Conservation (phyloP, 192 early-diverging fungal species). For the Irineochytrium annulatum region DNA sequence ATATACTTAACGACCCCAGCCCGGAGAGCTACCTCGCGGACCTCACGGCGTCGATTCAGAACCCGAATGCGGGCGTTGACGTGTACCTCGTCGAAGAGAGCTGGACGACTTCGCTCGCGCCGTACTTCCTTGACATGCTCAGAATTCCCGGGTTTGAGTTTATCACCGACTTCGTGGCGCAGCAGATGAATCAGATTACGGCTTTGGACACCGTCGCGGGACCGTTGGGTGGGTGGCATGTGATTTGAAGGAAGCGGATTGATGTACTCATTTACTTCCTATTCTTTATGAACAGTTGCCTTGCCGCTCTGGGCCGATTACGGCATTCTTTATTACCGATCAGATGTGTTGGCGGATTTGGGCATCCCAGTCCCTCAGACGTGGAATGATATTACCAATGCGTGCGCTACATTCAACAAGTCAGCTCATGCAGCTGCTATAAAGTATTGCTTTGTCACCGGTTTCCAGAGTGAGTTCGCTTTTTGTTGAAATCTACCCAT, state of each 20-base stretch:
- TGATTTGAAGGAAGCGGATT: not conserved
- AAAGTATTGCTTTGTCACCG: not conserved
- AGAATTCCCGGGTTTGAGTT: not conserved
- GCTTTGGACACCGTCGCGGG: not conserved
- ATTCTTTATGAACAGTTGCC: not conserved
- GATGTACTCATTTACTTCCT: not conserved
- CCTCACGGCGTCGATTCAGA: too few species aligned
- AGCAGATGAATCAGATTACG: not conserved
- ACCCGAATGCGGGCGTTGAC: too few species aligned
- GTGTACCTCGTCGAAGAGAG: conserved; percentile 1
- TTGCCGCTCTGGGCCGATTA: not conserved
- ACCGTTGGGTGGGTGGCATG: not conserved
- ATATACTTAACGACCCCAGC: too few species aligned
- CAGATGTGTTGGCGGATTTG: not conserved
- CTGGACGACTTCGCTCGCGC: not conserved
- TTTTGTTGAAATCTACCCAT: too few species aligned
- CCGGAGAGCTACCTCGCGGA: too few species aligned
- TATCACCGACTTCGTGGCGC: not conserved
- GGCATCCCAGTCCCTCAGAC: not conserved
- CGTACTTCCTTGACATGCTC: not conserved
- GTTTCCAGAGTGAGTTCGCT: conserved; percentile 5
- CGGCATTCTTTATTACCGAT: not conserved
- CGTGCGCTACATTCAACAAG: not conserved
- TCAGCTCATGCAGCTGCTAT: not conserved
- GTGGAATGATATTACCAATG: not conserved